Percentiles rank a stretch among this genome's conserved stretches.
phyloP scores from a whole-genome alignment of 345 rosid genomes.

The Pelargonium nanum region DNA sequence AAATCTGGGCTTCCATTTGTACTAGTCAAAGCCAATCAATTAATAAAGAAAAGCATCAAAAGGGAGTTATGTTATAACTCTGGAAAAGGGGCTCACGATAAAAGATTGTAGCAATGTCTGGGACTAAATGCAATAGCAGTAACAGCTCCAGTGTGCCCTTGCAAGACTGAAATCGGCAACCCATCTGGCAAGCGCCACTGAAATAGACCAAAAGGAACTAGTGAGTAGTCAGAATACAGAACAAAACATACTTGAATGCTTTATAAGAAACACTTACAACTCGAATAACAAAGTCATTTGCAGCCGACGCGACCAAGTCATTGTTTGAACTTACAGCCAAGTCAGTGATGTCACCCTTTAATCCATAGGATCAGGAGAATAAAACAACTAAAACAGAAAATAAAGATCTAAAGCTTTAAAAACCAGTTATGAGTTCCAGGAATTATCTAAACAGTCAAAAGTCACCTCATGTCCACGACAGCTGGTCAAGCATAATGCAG shows the following conservation, averaged over 20 bases:
- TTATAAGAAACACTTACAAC: constrained; percentile 52
- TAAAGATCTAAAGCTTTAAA: constrained; percentile 6
- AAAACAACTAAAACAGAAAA: constrained; percentile 3
- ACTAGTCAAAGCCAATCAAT: constrained; percentile 12
- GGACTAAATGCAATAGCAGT: constrained; percentile 96
- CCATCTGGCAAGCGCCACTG: constrained; percentile 99
- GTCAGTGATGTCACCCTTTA: constrained; percentile 96
- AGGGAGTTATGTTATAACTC: constrained; percentile 7
- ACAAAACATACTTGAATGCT: constrained; percentile 10
- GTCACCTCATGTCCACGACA: constrained; percentile 99
- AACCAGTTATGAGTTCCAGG: constrained; percentile 9
- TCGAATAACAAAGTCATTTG: constrained; percentile 94
- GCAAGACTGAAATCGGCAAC: constrained; percentile 77
- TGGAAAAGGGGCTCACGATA: constrained; percentile 63
- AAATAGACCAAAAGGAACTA: constrained; percentile 21
- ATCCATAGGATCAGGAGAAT: constrained; percentile 9
- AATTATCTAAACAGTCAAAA: constrained; percentile 16
- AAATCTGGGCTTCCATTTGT: constrained; percentile 1
- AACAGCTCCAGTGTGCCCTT: constrained; percentile 93
- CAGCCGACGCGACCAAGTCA: constrained; percentile 90
- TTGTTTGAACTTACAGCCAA: constrained; percentile 95
- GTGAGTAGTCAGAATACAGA: constrained; percentile 5
- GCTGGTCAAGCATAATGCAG: constrained; percentile 97
- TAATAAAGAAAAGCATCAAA: constrained; percentile 10
- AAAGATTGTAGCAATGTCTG: constrained; percentile 78